Conservation (phyloP, 805 yeast species). For the Debaryomyces castellii region DNA sequence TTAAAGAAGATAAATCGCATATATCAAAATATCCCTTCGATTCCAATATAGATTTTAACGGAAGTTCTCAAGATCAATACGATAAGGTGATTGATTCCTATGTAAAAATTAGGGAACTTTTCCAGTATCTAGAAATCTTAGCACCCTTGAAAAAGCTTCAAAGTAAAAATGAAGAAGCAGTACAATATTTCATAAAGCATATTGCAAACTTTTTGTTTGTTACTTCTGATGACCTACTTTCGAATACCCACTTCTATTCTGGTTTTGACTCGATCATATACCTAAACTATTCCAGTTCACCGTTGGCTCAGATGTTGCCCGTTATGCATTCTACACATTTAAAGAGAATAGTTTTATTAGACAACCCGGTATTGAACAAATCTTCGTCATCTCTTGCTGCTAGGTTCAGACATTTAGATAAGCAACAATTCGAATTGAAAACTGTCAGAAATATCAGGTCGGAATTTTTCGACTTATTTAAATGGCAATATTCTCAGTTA, state of each 20-base stretch:
- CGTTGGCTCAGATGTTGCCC: conserved; percentile 1
- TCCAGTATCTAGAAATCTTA: conserved; percentile 5
- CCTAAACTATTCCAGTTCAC: not conserved
- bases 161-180: not conserved
- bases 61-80: conserved; percentile 1
- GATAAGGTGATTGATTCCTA: conserved; percentile 2
- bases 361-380: not conserved
- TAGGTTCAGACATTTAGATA: not conserved
- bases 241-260: not conserved
- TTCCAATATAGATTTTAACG: not conserved
- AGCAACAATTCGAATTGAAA: not conserved
- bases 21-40: conserved; percentile 7
- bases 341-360: conserved; percentile 4
- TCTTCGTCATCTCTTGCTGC: not conserved
- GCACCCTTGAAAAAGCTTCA: conserved; percentile 7
- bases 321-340: conserved; percentile 1
- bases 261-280: conserved; percentile 3
- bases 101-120: conserved; percentile 1
- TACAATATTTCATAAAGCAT: conserved; percentile 2
- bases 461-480: conserved; percentile 5
- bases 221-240: not conserved
- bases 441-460: conserved; percentile 2
- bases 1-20: conserved; percentile 1
- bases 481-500: not conserved
- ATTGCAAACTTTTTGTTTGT: conserved; percentile 5